Evolutionary conservation across 2,329 filamentous ascomycete species (phyloP), one percentile per base, ranked within the genome.

Genomic region (Aspergillus novoparasiticus): DNA sequence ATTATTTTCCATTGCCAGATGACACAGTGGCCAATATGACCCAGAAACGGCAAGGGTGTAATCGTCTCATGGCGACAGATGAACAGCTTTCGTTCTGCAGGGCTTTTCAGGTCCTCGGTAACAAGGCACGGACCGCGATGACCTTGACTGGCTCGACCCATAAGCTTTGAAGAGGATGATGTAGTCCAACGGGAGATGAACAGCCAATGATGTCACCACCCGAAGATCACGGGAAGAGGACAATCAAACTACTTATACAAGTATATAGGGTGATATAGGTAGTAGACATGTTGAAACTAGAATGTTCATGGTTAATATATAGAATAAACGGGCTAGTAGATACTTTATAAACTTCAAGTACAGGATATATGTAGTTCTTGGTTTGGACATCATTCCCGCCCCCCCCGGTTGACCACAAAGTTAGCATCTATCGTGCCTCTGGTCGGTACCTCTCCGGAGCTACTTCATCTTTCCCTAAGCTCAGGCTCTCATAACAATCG

Each of bases 401-500:
- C 34, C 34, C 39, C 19, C 39, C 1, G 5, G 12, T 16, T 6
- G 16, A 19, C 39, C 39, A 8, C 39, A 41, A 41, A n/a, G 39
- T n/a, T 41, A 16, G 19, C 6, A 32, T 32, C 48, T 51, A 51
- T 28, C 16, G 34, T 39, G 48, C 11, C n/a, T 36, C 21, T 26
- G 28, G 39, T 16, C 64, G 66, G 50, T 57, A 56, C 60, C 72
- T 64, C 57, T 71, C 69, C 6, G 64, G 50, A 19, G 71, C 62
- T 10, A 74, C 61, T 48, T 73, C 69, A 50, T 78, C 75, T 50
- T 76, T 77, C 3, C 77, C 77, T 56, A 78, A 54, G 62, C 76
- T 78, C 60, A 79, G 64, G 61, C 72, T 76, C 60, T 79, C 77
- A 60, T 78, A 79, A 3, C 71, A 71, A 64, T 77, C 75, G 45